phyloP scores from a whole-genome alignment of 805 yeast species.

The Maudiozyma bulderi region DNA sequence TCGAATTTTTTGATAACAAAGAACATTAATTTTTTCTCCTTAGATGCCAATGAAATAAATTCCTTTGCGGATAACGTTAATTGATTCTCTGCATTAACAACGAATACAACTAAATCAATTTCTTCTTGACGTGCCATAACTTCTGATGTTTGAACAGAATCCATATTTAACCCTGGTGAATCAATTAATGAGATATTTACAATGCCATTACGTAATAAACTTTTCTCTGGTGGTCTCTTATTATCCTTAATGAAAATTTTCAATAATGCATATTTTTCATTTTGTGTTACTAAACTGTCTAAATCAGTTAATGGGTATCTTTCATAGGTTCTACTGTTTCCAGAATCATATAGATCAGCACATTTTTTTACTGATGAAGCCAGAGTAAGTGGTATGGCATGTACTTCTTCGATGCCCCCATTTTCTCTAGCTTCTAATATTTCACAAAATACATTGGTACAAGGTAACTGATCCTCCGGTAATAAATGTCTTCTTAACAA shows the following conservation, averaged over 20 bases:
- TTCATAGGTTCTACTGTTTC: constrained; percentile 59
- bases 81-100: constrained; percentile 92
- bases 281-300: constrained; percentile 60
- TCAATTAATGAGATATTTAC: constrained; percentile 89
- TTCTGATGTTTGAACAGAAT: constrained; percentile 87
- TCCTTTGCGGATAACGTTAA: constrained; percentile 91
- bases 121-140: constrained; percentile 95
- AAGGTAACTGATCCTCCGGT: constrained; percentile 97
- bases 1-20: constrained; percentile 93
- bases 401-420: constrained; percentile 75
- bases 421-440: constrained; percentile 78
- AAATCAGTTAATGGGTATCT: constrained; percentile 45
- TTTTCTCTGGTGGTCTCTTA: constrained; percentile 47
- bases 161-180: constrained; percentile 94
- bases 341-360: constrained; percentile 26
- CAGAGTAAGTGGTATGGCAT: constrained; percentile 62
- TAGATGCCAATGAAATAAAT: constrained; percentile 81
- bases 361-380: constrained; percentile 22
- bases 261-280: constrained; percentile 61
- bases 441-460: constrained; percentile 93
- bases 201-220: constrained; percentile 77
- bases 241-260: constrained; percentile 75
- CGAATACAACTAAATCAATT: constrained; percentile 91
- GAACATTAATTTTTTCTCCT: constrained; percentile 83
- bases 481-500: constrained; percentile 63